Evolutionary conservation across 2,329 filamentous ascomycete species (phyloP).

Genomic region (Aureobasidium leucospermi): DNA sequence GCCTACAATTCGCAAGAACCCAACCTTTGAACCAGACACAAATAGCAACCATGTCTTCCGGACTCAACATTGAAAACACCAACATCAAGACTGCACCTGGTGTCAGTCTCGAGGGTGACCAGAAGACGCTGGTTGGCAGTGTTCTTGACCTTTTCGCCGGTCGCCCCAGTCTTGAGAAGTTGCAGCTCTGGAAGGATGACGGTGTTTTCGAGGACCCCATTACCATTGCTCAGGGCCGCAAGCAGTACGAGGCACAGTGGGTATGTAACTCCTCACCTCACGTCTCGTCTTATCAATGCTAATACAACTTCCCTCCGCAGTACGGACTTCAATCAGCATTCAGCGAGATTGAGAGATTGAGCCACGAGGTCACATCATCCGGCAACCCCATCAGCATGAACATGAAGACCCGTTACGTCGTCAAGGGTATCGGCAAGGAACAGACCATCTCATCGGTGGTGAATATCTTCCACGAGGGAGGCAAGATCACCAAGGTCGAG

Average conservation of each 20-base stretch:
- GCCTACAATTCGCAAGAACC: background rate
- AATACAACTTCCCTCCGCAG: constrained; percentile 18
- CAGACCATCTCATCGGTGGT: constrained; percentile 43
- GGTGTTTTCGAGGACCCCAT: constrained; percentile 54
- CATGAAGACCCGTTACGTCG: constrained; percentile 44
- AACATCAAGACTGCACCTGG: constrained; percentile 46
- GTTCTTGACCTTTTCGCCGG: constrained; percentile 58
- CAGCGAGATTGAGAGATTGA: constrained; percentile 48
- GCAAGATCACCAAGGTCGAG: constrained; percentile 45
- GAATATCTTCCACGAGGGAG: constrained; percentile 38
- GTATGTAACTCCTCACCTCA: constrained; percentile 11
- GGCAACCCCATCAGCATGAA: constrained; percentile 56
- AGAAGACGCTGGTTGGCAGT: constrained; percentile 50
- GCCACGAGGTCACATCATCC: constrained; percentile 45
- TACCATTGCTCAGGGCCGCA: constrained; percentile 49
- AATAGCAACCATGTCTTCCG: constrained; percentile 27
- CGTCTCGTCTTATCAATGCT: background rate
- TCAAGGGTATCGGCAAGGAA: constrained; percentile 48
- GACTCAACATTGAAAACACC: constrained; percentile 47
- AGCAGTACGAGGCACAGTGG: constrained; percentile 47
- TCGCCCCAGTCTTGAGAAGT: constrained; percentile 50
- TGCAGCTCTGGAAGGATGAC: constrained; percentile 52
- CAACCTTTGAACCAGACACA: constrained; percentile 1
- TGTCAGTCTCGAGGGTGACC: constrained; percentile 42
- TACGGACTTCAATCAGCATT: constrained; percentile 56